Evolutionary conservation across 441 rosid genomes (phyloP), one percentile per base, ranked within the genome.

Genomic region (Manihot esculenta): DNA sequence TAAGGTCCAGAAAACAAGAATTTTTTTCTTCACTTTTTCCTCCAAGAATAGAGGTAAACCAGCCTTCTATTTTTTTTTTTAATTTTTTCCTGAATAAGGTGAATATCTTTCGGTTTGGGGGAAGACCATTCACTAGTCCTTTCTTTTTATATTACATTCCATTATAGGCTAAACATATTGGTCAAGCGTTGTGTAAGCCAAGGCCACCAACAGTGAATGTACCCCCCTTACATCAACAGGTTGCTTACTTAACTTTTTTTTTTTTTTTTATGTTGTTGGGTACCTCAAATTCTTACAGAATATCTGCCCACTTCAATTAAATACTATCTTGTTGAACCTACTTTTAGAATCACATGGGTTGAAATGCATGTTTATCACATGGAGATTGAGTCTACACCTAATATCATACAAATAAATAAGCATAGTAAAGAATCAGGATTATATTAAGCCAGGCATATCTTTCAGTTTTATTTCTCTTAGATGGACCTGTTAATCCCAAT

Each of bases 341-440:
- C 18, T 33, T 49, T 65, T 21, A 17, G 20, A 23, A 35, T 47
- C 27, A 18, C 14, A 38, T 51, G 63, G 66, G 26, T 47, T 69
- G 57, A 55, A 64, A 64, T 15, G 23, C 30, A 20, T 56, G 42
- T 55, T 4, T 42, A 30, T 54, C 21, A 12, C 30, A 49, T 49
- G 41, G 5, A 58, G 17, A 35, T 47, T 49, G 30, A 60, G 26
- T 38, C 42, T 33, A 56, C 38, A 49, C 10, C 65, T 10, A 24
- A 65, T 56, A 72, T 47, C 62, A 45, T 45, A 64, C 71, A 13
- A 48, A 47, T 57, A 23, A 57, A 23, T 35, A 33, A 48, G 59
- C 51, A 65, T n/a, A 23, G 15, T 45, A 21, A 45, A 10, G 48
- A 17, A 38, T 45, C 17, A 44, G 14, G 57, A 63, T 42, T 14